Evolutionary conservation across 805 yeast genomes (phyloP).

Genomic region (Lipomyces orientalis): DNA sequence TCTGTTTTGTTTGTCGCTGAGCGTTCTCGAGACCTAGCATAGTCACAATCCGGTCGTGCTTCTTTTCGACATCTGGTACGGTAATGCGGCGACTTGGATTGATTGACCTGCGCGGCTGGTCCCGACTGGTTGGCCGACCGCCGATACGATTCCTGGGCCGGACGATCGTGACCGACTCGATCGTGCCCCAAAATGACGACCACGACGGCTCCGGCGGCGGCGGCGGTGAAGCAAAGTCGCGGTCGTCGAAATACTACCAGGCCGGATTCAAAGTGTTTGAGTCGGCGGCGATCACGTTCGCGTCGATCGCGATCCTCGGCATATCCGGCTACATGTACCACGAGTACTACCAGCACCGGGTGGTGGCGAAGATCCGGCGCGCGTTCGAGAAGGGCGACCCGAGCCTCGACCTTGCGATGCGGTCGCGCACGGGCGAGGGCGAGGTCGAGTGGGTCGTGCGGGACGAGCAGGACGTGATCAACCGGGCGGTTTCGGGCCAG

Average conservation of each 20-base stretch:
- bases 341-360: constrained; percentile 61
- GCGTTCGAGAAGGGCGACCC: constrained; percentile 75
- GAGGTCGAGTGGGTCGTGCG: constrained; percentile 53
- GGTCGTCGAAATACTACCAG: constrained; percentile 7
- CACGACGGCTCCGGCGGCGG: too few species aligned
- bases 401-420: constrained; percentile 64
- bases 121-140: not conserved
- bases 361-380: constrained; percentile 63
- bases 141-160: not conserved
- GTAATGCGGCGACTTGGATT: not conserved
- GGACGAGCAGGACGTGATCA: constrained; percentile 67
- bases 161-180: not conserved
- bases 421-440: constrained; percentile 38
- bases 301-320: constrained; percentile 70
- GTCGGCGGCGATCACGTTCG: constrained; percentile 72
- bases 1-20: not conserved
- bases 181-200: constrained; percentile 3
- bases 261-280: constrained; percentile 57
- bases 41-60: too few species aligned
- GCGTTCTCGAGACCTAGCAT: too few species aligned
- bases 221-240: not conserved
- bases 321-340: constrained; percentile 77
- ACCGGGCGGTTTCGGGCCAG: constrained; percentile 69
- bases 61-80: not conserved
- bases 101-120: not conserved